Base-by-base conservation (phyloP, 148 eudicot species). In the Silene uniflora region DNA sequence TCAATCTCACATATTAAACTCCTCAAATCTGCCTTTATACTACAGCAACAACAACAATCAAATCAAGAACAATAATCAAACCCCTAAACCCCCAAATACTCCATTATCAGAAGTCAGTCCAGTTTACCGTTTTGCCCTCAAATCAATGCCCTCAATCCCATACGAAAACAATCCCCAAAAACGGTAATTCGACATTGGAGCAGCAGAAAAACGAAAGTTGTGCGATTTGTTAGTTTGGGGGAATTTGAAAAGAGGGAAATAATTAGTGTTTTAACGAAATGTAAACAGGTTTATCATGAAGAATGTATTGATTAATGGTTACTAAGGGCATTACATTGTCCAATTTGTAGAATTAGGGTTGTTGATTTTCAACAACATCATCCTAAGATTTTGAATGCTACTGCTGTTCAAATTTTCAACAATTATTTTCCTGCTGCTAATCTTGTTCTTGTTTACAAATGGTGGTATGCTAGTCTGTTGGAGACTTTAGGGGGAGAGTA, bases 291-390 rank as follows among this genome's bases (percentile, higher is more conserved):
- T 3, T 83, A 73, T 61, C 86, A 83, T 66, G 75, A 71, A 27
- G 71, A 73, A 18, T 83, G 86, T 24, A 80, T 83, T 66, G 86
- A 83, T 74, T 78, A 87, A 86, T 81, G 83, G 82, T 12, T 79
- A 3, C n/a, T 46, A 13, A 74, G 75, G 27, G 73, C 74, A 19
- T 32, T 74, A 21, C 55, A 47, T n/a, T n/a, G n/a, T n/a, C n/a
- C n/a, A n/a, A n/a, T n/a, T n/a, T n/a, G n/a, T n/a, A n/a, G n/a
- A n/a, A n/a, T n/a, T n/a, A n/a, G n/a, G n/a, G n/a, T n/a, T n/a
- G n/a, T n/a, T n/a, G n/a, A n/a, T n/a, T n/a, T n/a, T n/a, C n/a
- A n/a, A n/a, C n/a, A n/a, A n/a, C n/a, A n/a, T n/a, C n/a, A n/a
- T n/a, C n/a, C n/a, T n/a, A n/a, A n/a, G n/a, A n/a, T n/a, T n/a